phyloP scores from a whole-genome alignment of 1,284 basidiomycete species.

The Ceraceosorus guamensis region DNA sequence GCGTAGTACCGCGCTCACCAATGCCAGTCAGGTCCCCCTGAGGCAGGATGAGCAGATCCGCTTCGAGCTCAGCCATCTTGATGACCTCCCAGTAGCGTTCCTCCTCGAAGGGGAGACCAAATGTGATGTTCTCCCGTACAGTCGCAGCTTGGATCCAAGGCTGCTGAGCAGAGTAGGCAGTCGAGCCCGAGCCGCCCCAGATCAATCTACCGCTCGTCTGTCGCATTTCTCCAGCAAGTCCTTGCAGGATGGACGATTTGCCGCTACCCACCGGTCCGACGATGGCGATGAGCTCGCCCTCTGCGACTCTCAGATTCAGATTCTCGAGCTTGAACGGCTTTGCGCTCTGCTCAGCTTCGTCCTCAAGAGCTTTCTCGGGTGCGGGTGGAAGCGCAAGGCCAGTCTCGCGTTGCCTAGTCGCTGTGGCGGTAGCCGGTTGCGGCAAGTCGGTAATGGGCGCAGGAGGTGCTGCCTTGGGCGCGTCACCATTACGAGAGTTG shows the following conservation, averaged over 20 bases:
- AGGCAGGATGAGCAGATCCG: slow-evolving; percentile 61
- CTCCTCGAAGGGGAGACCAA: slow-evolving; percentile 53
- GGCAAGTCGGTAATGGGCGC: background rate
- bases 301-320: slow-evolving; percentile 24
- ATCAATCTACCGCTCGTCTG: slow-evolving; percentile 27
- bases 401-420: slow-evolving; percentile 17
- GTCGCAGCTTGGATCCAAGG: slow-evolving; percentile 85
- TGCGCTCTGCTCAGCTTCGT: slow-evolving; percentile 10
- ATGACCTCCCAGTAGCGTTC: slow-evolving; percentile 52
- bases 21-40: slow-evolving; percentile 79
- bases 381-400: slow-evolving; percentile 1
- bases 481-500: background rate
- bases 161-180: slow-evolving; percentile 74
- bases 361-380: slow-evolving; percentile 11
- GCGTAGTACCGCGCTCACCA: slow-evolving; percentile 71
- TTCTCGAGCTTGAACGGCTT: slow-evolving; percentile 33
- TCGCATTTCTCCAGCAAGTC: slow-evolving; percentile 44
- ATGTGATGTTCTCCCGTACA: slow-evolving; percentile 55
- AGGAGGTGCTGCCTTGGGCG: slow-evolving; percentile 9
- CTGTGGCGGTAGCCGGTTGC: background rate
- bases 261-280: slow-evolving; percentile 46
- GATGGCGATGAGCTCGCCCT: slow-evolving; percentile 36
- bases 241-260: slow-evolving; percentile 42
- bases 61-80: slow-evolving; percentile 39
- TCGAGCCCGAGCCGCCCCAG: slow-evolving; percentile 32